Base-by-base conservation (phyloP, 768 basidiomycete genomes). In the Lactarius akahatsu region DNA sequence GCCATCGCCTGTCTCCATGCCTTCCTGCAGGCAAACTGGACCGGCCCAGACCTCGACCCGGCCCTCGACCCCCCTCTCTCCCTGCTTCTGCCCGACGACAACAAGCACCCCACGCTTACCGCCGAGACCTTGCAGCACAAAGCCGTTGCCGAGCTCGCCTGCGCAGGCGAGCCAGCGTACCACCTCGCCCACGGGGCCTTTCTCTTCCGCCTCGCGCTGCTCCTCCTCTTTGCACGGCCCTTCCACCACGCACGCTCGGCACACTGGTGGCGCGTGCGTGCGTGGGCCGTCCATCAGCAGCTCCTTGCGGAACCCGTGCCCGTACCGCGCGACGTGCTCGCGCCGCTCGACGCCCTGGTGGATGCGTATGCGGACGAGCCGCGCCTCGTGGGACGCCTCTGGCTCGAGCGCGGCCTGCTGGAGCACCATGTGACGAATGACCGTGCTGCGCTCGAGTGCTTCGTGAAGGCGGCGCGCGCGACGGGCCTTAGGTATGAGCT, bases 11-110 rank as follows among this genome's bases (percentile, higher is more conserved):
- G 89, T 68, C 80, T 98, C 28, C 94, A 97, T 69, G 86, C 92
- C 0, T 99, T 96, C 78, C 81, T 95, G 5, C 97, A 99, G 75
- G 82, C 81, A 34, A 99, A 99, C 77, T 99, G 95, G 94, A 98
- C 96, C 0, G 97, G 97, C 6, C 97, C 97, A 2, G 83, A 91
- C 72, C 82, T 97, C 52, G 79, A 86, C 66, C 75, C 95, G 68
- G 76, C 77, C 68, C 50, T 52, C 23, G 50, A 52, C 50, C 50
- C 50, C 13, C 74, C 82, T 55, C 71, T 77, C 70, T 79, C 78
- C 41, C 60, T 81, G 57, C 73, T 82, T 36, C 61, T 80, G 58
- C 72, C 82, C 71, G 55, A 75, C 30, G 69, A 74, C 38, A 56
- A 71, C n/a, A 54, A 36, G 34, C 62, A 75, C 32, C 62, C 75